These are phyloP conservation scores for Periconia sp. DNA, from an alignment of 2,329 filamentous ascomycete species.

Conservation along the genomic window DNA sequence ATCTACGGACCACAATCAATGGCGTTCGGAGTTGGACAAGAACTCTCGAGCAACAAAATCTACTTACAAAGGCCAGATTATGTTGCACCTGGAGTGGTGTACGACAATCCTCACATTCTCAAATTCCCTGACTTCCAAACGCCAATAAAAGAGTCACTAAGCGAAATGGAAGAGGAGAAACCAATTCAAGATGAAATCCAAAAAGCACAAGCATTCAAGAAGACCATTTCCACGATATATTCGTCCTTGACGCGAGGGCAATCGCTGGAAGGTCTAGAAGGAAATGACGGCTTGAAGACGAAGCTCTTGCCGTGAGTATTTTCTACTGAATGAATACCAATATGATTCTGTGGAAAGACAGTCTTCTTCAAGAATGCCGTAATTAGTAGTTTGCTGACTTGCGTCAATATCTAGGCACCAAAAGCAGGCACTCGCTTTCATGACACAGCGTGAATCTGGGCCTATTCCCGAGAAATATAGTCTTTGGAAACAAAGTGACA, in stretches of 20 bases:
- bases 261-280: conserved; percentile 20
- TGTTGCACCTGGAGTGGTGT: conserved; percentile 11
- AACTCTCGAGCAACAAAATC: conserved; percentile 22
- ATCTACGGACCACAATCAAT: conserved; percentile 18
- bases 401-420: conserved; percentile 17
- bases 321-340: conserved; percentile 1
- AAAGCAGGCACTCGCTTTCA: conserved; percentile 31
- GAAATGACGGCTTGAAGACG: conserved; percentile 23
- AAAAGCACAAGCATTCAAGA: conserved; percentile 13
- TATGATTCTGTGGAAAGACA: background rate
- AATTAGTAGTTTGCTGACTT: background rate
- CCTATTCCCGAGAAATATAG: conserved; percentile 29
- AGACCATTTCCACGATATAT: conserved; percentile 20
- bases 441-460: conserved; percentile 32
- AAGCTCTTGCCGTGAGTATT: conserved; percentile 11
- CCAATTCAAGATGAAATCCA: background rate
- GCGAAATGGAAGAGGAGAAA: conserved; percentile 4
- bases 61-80: conserved; percentile 28
- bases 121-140: conserved; percentile 14
- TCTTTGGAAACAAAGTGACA: conserved; percentile 25
- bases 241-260: conserved; percentile 22
- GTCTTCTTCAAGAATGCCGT: background rate
- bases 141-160: background rate
- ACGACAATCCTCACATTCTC: conserved; percentile 32
- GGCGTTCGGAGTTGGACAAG: conserved; percentile 14